Evolutionary conservation across 176 grass and related monocot genomes (phyloP), one percentile per base, ranked within the genome.

Genomic region (Cenchrus purpureus): DNA sequence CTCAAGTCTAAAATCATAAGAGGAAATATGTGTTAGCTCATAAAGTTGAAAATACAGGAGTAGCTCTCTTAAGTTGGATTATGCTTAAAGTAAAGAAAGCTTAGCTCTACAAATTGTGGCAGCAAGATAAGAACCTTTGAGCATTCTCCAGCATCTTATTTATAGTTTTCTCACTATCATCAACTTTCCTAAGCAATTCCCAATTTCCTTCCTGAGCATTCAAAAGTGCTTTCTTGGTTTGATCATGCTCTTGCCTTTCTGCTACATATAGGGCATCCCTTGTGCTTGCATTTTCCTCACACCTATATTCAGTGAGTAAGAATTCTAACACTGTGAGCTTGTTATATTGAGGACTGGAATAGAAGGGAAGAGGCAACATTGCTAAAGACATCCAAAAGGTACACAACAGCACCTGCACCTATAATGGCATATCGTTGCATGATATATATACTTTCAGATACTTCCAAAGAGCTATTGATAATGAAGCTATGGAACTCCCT

Each of bases 261-360:
- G 89, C 85, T 83, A 86, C 60, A 70, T 91, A 84, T 44, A 82
- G 46, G n/a, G 76, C 92, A 70, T 94, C 89, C 63, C 78, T 89
- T 87, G 89, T 76, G 16, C 67, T 65, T 86, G 82, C 74, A 76
- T 87, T 87, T 62, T 98, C 92, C 91, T 98, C 95, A 77, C 89
- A 69, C 67, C 92, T 98, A 62, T 90, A 77, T 86, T 43, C n/a
- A 85, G 20, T 32, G n/a, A 66, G 62, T 56, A 5, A 87, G 65
- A 71, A 81, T 71, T 42, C 51, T 60, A 61, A 67, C n/a, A 79
- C 5, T 65, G 37, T 28, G 13, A 84, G 15, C 71, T 65, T 16
- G 0, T 64, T 71, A 80, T 70, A 48, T 64, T 71, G 40, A 79
- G n/a, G 15, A 64, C 46, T 55, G 28, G 48, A 85, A 43, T 57